phyloP scores from a whole-genome alignment of 305 asterid species.

The Striga hermonthica region DNA sequence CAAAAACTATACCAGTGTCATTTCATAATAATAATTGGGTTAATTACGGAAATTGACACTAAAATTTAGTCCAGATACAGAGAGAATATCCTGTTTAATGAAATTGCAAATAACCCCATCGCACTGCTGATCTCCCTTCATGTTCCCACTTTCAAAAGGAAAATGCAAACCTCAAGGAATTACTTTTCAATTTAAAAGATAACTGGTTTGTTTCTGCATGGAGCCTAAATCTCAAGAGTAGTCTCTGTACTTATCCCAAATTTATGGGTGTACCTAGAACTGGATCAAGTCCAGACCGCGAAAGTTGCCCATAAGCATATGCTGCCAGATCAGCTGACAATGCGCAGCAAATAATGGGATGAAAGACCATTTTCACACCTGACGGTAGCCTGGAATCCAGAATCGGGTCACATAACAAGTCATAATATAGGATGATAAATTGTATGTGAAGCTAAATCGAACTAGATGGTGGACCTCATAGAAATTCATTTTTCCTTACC shows the following conservation, averaged over 20 bases:
- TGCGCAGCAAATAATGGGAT: conserved; percentile 89
- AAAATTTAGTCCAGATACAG: too few relatives aligned
- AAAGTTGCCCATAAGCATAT: conserved; percentile 63
- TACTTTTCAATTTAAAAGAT: too few relatives aligned
- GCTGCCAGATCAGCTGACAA: conserved; percentile 88
- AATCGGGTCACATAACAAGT: conserved; percentile 20
- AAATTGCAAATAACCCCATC: too few relatives aligned
- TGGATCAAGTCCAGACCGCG: conserved; percentile 68
- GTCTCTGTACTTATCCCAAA: not conserved
- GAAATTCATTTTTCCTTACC: conserved; percentile 44
- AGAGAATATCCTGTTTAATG: too few relatives aligned
- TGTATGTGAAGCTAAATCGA: conserved; percentile 7
- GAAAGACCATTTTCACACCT: conserved; percentile 67
- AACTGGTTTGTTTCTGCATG: too few relatives aligned
- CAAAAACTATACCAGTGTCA: too few relatives aligned
- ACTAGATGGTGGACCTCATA: conserved; percentile 9
- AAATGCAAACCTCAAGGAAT: too few relatives aligned
- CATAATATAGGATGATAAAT: not conserved
- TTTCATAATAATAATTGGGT: too few relatives aligned
- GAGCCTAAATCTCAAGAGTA: not conserved
- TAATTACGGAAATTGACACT: too few relatives aligned
- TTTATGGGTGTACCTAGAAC: conserved; percentile 59
- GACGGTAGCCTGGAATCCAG: conserved; percentile 63
- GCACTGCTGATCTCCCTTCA: too few relatives aligned
- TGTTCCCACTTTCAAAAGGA: too few relatives aligned